Evolutionary conservation across 257 asterid genomes (phyloP), one percentile per base, ranked within the genome.

Genomic region (Euphrasia confusa): DNA sequence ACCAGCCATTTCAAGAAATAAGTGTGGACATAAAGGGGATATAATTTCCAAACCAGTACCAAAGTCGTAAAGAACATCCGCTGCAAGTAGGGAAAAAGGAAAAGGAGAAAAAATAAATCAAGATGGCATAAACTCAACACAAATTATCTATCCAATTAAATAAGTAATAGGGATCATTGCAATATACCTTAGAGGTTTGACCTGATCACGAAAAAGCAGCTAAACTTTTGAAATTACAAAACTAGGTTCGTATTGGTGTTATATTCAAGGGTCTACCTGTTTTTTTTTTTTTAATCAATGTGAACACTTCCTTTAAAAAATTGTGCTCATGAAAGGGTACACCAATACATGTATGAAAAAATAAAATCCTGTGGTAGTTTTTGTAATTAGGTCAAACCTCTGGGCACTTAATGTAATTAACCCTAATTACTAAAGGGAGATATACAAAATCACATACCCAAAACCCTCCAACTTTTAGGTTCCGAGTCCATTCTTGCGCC

Each of bases 401-500:
- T 11, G 52, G 21, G 52, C 7, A n/a, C 52, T 45, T 13, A 12
- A 4, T 13, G 21, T 4, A 45, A 45, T 45, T 45, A 45, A 45
- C 52, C 21, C 5, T 9, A 7, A 32, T 2, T 28, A 57, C n/a
- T 28, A 57, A 1, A 14, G 11, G n/a, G 27, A 7, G 10, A 58
- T 39, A 67, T 45, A 21, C 56, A 58, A 66, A 68, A 62, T 33
- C 24, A 64, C 79, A 67, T 72, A 91, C 99, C 99, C 67, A 89
- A 73, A 64, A 93, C 73, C 79, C 99, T 84, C 96, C 97, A 93
- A 66, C 94, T 64, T 75, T 89, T 93, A 39, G 99, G 99, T 77
- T 93, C 99, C 0, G 99, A 93, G 71, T 92, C 99, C 99, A 92
- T 92, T 71, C 97, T 84, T 63, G 97, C 87, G 64, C 99, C 99